Evolutionary conservation across 2,329 filamentous ascomycete species (phyloP), one percentile per base, ranked within the genome.

Genomic region (Penicillium sp.): DNA sequence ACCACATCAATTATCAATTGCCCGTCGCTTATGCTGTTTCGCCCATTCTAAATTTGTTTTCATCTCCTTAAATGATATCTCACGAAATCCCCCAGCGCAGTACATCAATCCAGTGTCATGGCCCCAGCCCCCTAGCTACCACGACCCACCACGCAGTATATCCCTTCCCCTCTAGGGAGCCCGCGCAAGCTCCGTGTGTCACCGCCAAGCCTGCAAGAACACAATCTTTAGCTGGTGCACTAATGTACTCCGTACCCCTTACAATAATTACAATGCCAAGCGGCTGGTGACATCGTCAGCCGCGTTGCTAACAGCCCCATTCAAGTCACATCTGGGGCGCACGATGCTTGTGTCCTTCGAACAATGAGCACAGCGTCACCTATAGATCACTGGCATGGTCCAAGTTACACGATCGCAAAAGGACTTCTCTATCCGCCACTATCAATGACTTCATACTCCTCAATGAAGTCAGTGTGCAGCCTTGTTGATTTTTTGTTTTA

Each of bases 101-200:
- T 21, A 19, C 19, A 23, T 7, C 12, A 27, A 15, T 25, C 31
- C 12, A 15, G 31, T 33, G 31, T 15, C 5, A 33, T 33, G 31
- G 12, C 33, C 25, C 51, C 43, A 54, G 44, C 42, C 43, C 36
- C 21, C 25, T 38, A 39, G 35, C 23, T 15, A 35, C 33, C 3
- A 39, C 8, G 51, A 41, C 35, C 52, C 43, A 54, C 43, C 25
- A 29, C 3, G 6, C 45, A 51, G 49, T 17, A 41, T 36, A 53
- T 57, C 55, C 21, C 27, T 57, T 42, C 55, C 42, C 19, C 10
- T 27, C 41, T 53, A 6, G 42, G 55, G 9, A 19, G 48, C 48
- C 55, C 49, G 48, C 49, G 49, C 55, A 57, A 57, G 49, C 49
- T 41, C 29, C 8, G 13, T 51, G n/a, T 44, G 42, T 45, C 49